Evolutionary conservation across 1,139 yeast species (phyloP).

Genomic region (Candida tropicalis): DNA sequence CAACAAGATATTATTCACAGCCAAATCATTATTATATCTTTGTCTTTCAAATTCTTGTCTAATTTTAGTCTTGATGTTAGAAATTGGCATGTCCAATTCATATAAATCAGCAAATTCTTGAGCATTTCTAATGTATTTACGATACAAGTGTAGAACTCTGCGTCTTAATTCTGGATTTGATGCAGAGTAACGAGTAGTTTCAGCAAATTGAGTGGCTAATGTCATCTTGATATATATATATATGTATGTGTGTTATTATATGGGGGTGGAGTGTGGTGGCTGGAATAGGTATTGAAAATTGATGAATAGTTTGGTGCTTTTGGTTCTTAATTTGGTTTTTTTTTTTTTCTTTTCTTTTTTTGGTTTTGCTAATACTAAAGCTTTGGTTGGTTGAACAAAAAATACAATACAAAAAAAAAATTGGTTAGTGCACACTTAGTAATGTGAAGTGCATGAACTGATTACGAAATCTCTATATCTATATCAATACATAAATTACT

Average conservation of each 20-base stretch:
- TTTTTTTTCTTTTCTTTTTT: not conserved
- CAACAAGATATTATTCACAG: conserved; percentile 66
- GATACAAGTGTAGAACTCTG: conserved; percentile 71
- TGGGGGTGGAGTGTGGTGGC: not conserved
- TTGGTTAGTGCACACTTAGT: conserved; percentile 2
- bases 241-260: not conserved
- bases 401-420: not conserved
- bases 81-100: conserved; percentile 83
- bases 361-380: not conserved
- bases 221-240: conserved; percentile 41
- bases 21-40: conserved; percentile 68
- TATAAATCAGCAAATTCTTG: conserved; percentile 67
- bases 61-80: conserved; percentile 77
- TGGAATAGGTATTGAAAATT: not conserved
- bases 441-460: not conserved
- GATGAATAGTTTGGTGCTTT: not conserved
- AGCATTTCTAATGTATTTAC: conserved; percentile 68
- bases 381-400: conserved; percentile 1
- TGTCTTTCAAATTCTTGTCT: conserved; percentile 90
- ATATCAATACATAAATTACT: too few relatives aligned
- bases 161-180: conserved; percentile 62
- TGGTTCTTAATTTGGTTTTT: not conserved
- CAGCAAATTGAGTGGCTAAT: conserved; percentile 81
- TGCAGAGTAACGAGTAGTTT: conserved; percentile 71
- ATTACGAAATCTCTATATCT: too few relatives aligned